These are phyloP conservation scores for Apiospora kogelbergensis DNA, from an alignment of 2,329 filamentous ascomycete species.

Conservation along the genomic window DNA sequence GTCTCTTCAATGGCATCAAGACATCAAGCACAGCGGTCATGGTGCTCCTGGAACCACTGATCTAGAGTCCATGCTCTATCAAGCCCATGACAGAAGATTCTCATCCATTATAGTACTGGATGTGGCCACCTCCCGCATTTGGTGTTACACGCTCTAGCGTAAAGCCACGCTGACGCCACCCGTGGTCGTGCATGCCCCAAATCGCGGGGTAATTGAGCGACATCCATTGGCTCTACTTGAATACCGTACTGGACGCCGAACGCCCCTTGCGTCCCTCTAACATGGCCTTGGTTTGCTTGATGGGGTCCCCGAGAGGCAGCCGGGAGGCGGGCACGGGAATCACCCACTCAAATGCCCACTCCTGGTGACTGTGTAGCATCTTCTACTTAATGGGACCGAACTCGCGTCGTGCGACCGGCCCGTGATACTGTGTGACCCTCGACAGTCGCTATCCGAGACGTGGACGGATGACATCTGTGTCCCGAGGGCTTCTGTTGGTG, in stretches of 20 bases:
- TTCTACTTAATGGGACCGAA: neutral
- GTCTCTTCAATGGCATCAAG: neutral
- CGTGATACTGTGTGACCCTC: neutral
- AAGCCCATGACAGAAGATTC: too few relatives aligned
- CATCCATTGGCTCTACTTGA: neutral
- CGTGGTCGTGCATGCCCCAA: neutral
- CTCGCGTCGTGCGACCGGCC: neutral
- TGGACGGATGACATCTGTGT: too few relatives aligned
- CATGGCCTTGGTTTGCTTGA: neutral
- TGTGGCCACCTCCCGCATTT: too few relatives aligned
- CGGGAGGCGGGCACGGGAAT: neutral
- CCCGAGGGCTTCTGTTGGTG: too few relatives aligned
- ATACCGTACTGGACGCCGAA: neutral
- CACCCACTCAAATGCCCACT: neutral
- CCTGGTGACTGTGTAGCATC: neutral
- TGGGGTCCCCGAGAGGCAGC: neutral
- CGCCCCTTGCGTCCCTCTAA: neutral
- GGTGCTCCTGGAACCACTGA: neutral
- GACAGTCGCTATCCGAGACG: neutral
- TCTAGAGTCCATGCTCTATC: neutral
- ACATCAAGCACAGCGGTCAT: neutral
- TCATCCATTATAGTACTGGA: too few relatives aligned
- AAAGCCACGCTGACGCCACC: neutral
- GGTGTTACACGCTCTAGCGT: neutral
- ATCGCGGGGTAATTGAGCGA: neutral